These are phyloP conservation scores for Zopfia rhizophila DNA, from an alignment of 2,329 filamentous ascomycete genomes.

Conservation along the genomic window DNA sequence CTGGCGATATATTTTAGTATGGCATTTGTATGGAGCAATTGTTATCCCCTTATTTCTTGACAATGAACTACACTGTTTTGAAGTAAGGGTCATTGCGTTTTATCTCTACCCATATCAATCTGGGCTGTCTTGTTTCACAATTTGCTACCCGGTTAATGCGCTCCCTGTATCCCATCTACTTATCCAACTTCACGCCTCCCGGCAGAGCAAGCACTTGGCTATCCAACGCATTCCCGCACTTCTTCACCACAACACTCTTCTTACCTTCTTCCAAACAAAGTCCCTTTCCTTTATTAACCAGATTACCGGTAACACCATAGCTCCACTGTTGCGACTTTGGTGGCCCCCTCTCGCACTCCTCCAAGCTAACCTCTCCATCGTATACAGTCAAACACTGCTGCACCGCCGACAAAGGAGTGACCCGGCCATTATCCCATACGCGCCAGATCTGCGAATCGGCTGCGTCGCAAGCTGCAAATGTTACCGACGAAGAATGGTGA, in stretches of 20 bases:
- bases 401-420: conserved; percentile 52
- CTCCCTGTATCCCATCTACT: too few relatives aligned
- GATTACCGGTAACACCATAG: conserved; percentile 57
- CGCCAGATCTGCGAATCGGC: conserved; percentile 58
- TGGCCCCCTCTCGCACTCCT: conserved; percentile 19
- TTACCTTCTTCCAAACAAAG: conserved; percentile 54
- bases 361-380: conserved; percentile 21
- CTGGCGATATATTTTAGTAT: too few relatives aligned
- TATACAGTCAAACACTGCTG: conserved; percentile 45
- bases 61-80: too few relatives aligned
- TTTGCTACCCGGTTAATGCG: too few relatives aligned
- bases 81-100: too few relatives aligned
- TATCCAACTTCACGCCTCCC: conserved; percentile 46
- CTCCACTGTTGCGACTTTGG: conserved; percentile 53
- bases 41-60: too few relatives aligned
- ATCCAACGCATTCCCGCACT: conserved; percentile 53
- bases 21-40: too few relatives aligned
- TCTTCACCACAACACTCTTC: conserved; percentile 31
- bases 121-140: too few relatives aligned
- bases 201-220: conserved; percentile 61
- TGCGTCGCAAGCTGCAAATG: conserved; percentile 52
- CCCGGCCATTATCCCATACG: conserved; percentile 41
- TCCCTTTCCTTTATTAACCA: conserved; percentile 48
- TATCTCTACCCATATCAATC: too few relatives aligned
- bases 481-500: conserved; percentile 23